Conservation (phyloP, 345 rosid species). For the Cardamine resedifolia region DNA sequence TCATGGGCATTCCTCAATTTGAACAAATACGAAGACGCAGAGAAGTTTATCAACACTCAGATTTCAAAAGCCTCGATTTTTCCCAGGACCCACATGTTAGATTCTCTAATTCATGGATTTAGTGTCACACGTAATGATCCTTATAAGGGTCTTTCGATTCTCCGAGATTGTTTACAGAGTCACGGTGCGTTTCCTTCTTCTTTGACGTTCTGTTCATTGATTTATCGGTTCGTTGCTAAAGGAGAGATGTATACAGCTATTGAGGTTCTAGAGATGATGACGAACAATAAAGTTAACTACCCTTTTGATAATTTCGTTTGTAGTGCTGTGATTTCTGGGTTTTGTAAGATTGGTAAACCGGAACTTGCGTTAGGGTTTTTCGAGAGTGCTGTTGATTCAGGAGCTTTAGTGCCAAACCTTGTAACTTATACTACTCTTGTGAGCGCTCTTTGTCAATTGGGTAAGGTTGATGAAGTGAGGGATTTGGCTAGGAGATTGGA, state of each 20-base stretch:
- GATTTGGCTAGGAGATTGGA: constrained; percentile 50
- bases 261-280: constrained; percentile 68
- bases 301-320: constrained; percentile 70
- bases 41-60: constrained; percentile 48
- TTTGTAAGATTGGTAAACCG: constrained; percentile 66
- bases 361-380: constrained; percentile 63
- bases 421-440: constrained; percentile 63
- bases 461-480: constrained; percentile 54
- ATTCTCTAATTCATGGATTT: constrained; percentile 57
- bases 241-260: constrained; percentile 59
- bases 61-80: constrained; percentile 39
- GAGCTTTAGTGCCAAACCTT: constrained; percentile 58
- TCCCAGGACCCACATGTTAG: constrained; percentile 42
- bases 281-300: constrained; percentile 44
- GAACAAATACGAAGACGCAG: constrained; percentile 59
- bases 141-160: constrained; percentile 45
- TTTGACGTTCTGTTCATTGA: constrained; percentile 52
- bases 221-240: constrained; percentile 48
- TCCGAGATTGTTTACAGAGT: constrained; percentile 49
- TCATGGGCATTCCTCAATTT: constrained; percentile 54
- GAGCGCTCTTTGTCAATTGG: constrained; percentile 58
- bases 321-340: constrained; percentile 68
- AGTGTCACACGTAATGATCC: constrained; percentile 47
- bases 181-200: constrained; percentile 62
- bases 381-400: constrained; percentile 46